Conservation (phyloP, 257 asterid genomes). For the Nicotiana tomentosiformis region DNA sequence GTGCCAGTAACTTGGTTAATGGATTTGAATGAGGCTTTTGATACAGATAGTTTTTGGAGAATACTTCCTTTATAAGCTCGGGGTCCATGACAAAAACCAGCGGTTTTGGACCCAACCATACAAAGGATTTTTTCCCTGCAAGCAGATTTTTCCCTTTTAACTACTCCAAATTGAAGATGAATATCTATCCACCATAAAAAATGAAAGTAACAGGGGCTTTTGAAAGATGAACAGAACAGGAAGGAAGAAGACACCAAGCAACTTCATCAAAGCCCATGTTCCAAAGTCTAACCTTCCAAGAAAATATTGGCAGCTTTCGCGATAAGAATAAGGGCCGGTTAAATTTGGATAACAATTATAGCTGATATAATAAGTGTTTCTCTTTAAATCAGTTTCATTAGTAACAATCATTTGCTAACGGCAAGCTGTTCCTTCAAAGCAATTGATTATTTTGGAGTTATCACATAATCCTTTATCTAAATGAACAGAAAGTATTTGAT, state of each 20-base stretch:
- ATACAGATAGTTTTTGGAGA: conserved; percentile 21
- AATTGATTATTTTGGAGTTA: no score
- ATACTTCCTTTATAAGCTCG: conserved; percentile 42
- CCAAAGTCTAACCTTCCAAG: not conserved
- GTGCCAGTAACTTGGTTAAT: conserved; percentile 18
- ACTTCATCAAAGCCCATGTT: not conserved
- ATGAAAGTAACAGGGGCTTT: not conserved
- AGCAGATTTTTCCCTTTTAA: not conserved
- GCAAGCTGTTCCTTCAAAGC: no score
- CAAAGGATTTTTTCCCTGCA: conserved; percentile 34
- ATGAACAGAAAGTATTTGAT: no score
- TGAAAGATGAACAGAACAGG: not conserved
- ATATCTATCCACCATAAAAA: not conserved
- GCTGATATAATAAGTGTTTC: not conserved
- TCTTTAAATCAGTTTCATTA: not conserved
- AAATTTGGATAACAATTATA: not conserved
- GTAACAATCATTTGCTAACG: not conserved
- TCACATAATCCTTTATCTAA: no score
- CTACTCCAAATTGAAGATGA: not conserved
- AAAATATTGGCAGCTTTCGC: not conserved
- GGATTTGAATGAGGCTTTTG: conserved; percentile 36
- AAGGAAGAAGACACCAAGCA: not conserved
- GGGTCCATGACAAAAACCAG: conserved; percentile 31
- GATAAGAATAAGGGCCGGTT: not conserved
- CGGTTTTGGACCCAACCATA: conserved; percentile 57